phyloP scores from a whole-genome alignment of 2,329 filamentous ascomycete genomes.

The Penicillium hordei region DNA sequence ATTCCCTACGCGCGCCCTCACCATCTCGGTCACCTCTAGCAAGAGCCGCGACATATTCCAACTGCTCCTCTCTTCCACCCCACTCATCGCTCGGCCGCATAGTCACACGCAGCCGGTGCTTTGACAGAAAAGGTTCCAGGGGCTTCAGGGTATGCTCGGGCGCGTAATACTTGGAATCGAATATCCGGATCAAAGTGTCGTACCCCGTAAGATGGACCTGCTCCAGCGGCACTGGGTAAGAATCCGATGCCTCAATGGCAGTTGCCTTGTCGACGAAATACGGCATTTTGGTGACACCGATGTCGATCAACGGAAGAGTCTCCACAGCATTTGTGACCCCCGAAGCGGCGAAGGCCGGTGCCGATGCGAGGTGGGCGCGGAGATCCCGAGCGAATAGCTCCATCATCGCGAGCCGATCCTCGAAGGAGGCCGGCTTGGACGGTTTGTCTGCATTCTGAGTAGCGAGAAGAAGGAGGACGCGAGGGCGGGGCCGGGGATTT shows the following conservation, averaged over 20 bases:
- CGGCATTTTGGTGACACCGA: constrained; percentile 50
- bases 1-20: constrained; percentile 43
- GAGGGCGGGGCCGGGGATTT: constrained; percentile 28
- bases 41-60: constrained; percentile 39
- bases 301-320: constrained; percentile 41
- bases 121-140: constrained; percentile 43
- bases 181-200: constrained; percentile 51
- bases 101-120: constrained; percentile 47
- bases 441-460: constrained; percentile 67
- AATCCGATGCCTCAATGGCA: constrained; percentile 40
- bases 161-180: constrained; percentile 52
- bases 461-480: constrained; percentile 60
- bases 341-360: constrained; percentile 9
- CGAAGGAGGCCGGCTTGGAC: constrained; percentile 49
- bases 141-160: constrained; percentile 44
- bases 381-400: constrained; percentile 47
- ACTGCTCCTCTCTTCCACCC: constrained; percentile 42
- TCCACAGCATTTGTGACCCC: background rate
- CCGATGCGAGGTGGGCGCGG: constrained; percentile 28
- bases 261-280: constrained; percentile 51
- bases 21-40: constrained; percentile 39
- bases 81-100: constrained; percentile 44
- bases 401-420: constrained; percentile 53
- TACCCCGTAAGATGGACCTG: constrained; percentile 52
- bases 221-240: constrained; percentile 39